Percentiles rank a stretch among this genome's conserved stretches.
Conservation (phyloP, 2,329 filamentous ascomycete genomes). For the Botryotinia convoluta region DNA sequence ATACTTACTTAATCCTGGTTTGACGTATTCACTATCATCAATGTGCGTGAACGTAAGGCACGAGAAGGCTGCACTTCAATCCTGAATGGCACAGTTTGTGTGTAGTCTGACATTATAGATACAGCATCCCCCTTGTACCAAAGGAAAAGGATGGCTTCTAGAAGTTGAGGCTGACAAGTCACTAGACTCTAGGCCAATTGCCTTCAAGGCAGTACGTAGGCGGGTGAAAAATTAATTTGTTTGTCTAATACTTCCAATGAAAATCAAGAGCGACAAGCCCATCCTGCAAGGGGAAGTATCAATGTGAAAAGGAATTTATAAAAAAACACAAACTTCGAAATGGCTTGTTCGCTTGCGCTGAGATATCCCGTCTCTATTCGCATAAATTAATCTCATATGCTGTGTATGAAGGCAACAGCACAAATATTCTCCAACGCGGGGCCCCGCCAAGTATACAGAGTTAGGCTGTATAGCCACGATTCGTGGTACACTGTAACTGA, state of each 20-base stretch:
- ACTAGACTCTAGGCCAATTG: background rate
- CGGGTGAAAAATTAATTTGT: background rate
- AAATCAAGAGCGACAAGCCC: background rate
- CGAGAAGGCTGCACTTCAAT: background rate
- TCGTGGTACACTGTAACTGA: background rate
- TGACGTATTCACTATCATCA: background rate
- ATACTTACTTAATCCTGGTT: background rate
- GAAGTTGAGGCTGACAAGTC: slow-evolving; percentile 4
- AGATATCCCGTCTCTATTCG: background rate
- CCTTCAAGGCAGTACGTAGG: background rate
- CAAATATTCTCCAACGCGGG: background rate
- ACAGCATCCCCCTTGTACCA: background rate
- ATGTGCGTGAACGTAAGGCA: background rate
- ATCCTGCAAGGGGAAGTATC: background rate
- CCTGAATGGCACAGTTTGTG: background rate
- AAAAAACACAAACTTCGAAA: background rate
- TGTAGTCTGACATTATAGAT: background rate
- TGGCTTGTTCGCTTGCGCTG: background rate
- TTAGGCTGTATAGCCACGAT: background rate
- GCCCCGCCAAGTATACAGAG: background rate
- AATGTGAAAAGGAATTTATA: background rate
- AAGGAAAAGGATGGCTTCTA: background rate
- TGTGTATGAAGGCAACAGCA: background rate
- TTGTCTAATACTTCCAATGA: background rate
- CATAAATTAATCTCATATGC: background rate